Conservation (phyloP, 352 stramenopile species). For the Phytophthora sp. region DNA sequence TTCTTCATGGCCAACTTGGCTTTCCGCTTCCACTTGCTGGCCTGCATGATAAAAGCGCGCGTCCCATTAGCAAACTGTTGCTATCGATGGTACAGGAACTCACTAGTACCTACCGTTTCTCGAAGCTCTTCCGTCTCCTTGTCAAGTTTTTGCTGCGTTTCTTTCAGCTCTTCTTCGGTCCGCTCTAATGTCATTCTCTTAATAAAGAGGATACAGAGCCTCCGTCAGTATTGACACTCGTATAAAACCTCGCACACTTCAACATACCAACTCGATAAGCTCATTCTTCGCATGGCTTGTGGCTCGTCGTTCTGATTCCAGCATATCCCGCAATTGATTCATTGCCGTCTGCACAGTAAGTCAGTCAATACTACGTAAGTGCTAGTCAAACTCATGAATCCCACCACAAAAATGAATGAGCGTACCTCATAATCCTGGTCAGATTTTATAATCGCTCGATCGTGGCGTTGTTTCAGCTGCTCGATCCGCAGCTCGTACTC, state of each 20-base stretch:
- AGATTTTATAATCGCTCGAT: conserved; percentile 54
- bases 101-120: conserved; percentile 44
- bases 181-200: conserved; percentile 53
- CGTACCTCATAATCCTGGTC: conserved; percentile 62
- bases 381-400: neutral
- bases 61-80: conserved; percentile 1
- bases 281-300: conserved; percentile 50
- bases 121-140: conserved; percentile 70
- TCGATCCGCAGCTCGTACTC: conserved; percentile 63
- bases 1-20: conserved; percentile 60
- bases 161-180: conserved; percentile 56
- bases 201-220: conserved; percentile 5
- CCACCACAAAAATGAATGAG: conserved; percentile 4
- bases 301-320: conserved; percentile 45
- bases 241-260: no score
- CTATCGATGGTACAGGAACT: neutral
- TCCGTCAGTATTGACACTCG: no score
- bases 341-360: conserved; percentile 33
- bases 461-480: conserved; percentile 57
- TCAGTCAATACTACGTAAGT: neutral
- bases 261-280: conserved; percentile 42
- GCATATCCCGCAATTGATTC: conserved; percentile 44
- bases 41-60: conserved; percentile 23
- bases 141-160: conserved; percentile 63
- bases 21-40: conserved; percentile 74